Base-by-base conservation (phyloP, 495 filamentous ascomycete species). In the Arthonia radiata region DNA sequence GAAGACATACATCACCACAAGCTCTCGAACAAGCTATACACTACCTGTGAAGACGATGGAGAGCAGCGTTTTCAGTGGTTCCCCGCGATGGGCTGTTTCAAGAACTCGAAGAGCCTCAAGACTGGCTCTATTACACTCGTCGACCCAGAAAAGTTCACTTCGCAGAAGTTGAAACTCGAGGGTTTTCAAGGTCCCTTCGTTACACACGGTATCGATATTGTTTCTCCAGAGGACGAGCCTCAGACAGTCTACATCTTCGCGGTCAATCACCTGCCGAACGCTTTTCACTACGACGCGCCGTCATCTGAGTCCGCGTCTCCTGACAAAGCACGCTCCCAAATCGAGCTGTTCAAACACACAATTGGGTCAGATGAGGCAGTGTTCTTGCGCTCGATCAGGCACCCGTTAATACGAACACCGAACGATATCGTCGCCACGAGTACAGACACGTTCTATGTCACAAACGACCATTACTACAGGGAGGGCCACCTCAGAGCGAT, bases 191-290 rank as follows among this genome's bases (percentile, higher is more conserved):
- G 51, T 6, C 47, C 59, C 0, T 66, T 72, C 25, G 35, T 61
- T 5, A 65, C 64, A 0, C 67, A 71, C 32, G 67, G 67, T 5
- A 62, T 72, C 30, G 59, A 62, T 26, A 49, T 72, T 3, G 52
- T 64, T 21, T 41, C 37, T 0, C 54, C 64, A 16, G 52, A 48
- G 0, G 38, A 48, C 6, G 37, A 47, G 13, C 29, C 43, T 1
- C 31, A 41, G 15, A 53, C 61, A 0, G 57, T 69, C 5, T 71
- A 66, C 40, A 61, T 71, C 34, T 63, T 59, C 30, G 65, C 56
- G 5, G 40, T 70, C 24, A 72, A 72, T 31, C 65, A 72, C 24
- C 28, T 56, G 12, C 45, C 57, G 0, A 61, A 64, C 30, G 49
- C 49, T 0, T n/a, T n/a, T n/a, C 43, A 41, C 2, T 52, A 47